Evolutionary conservation across 192 early-diverging fungal genomes (phyloP).

Genomic region (Geranomyces variabilis): DNA sequence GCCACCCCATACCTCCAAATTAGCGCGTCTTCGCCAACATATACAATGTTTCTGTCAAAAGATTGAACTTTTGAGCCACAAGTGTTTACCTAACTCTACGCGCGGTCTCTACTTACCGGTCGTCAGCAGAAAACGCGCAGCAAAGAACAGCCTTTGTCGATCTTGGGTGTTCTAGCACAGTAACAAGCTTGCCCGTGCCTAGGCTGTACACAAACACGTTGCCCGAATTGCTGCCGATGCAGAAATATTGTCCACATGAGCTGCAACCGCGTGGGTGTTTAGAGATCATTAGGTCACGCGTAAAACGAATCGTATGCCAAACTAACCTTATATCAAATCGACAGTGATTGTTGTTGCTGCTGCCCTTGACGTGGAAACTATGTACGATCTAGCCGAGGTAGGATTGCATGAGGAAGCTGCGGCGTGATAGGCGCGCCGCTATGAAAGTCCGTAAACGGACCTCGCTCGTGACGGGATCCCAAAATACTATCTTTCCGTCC

Average conservation of each 20-base stretch:
- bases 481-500: constrained; percentile 77
- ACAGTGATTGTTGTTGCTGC: constrained; percentile 46
- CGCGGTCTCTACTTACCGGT: constrained; percentile 52
- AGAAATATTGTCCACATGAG: constrained; percentile 54
- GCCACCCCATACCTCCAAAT: constrained; percentile 77
- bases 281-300: too few relatives aligned
- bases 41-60: constrained; percentile 61
- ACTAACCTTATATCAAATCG: constrained; percentile 67
- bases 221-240: constrained; percentile 75
- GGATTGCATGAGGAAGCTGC: too few relatives aligned
- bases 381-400: constrained; percentile 36
- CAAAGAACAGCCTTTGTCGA: constrained; percentile 79
- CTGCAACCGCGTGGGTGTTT: too few relatives aligned
- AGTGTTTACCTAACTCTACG: too few relatives aligned
- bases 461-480: constrained; percentile 61
- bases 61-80: not conserved
- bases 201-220: constrained; percentile 73
- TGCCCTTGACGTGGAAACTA: constrained; percentile 47
- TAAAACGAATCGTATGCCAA: too few relatives aligned
- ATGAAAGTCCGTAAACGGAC: too few relatives aligned
- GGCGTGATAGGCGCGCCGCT: too few relatives aligned
- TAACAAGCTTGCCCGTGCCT: constrained; percentile 62
- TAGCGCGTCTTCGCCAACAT: constrained; percentile 75
- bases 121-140: constrained; percentile 77
- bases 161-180: constrained; percentile 72